Conservation (phyloP, 2,329 filamentous ascomycete species). For the Lithohypha guttulata region DNA sequence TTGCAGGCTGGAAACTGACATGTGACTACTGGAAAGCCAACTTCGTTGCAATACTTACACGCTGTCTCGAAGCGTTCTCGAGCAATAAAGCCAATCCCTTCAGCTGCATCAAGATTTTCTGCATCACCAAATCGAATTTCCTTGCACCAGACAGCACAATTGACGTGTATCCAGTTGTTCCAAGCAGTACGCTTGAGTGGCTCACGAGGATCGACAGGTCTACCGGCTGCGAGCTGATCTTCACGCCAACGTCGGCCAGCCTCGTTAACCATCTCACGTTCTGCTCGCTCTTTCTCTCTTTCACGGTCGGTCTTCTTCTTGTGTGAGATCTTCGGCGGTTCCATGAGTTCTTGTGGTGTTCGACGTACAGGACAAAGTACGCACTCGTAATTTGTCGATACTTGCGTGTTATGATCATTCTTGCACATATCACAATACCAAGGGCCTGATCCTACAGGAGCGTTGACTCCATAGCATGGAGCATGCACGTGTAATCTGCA, state of each 20-base stretch:
- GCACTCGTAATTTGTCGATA: slow-evolving; percentile 92
- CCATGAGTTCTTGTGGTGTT: slow-evolving; percentile 74
- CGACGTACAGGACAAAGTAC: slow-evolving; percentile 76
- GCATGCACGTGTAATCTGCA: slow-evolving; percentile 88
- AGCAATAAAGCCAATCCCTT: slow-evolving; percentile 78
- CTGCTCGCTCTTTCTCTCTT: slow-evolving; percentile 72
- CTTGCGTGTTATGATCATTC: slow-evolving; percentile 83
- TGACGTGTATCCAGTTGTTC: slow-evolving; percentile 97
- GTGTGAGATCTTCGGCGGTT: slow-evolving; percentile 63
- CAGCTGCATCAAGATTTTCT: slow-evolving; percentile 68
- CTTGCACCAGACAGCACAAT: slow-evolving; percentile 81
- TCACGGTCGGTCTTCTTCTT: slow-evolving; percentile 92
- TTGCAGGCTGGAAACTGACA: slow-evolving; percentile 53
- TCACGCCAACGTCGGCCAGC: slow-evolving; percentile 73
- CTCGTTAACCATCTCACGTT: slow-evolving; percentile 71
- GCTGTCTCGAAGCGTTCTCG: slow-evolving; percentile 60
- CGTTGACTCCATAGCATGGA: slow-evolving; percentile 71
- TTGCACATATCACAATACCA: slow-evolving; percentile 95
- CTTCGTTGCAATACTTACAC: slow-evolving; percentile 75
- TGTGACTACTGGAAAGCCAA: slow-evolving; percentile 59
- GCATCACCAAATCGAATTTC: slow-evolving; percentile 90
- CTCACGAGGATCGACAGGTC: slow-evolving; percentile 74
- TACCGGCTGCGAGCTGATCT: slow-evolving; percentile 71
- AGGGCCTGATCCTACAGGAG: slow-evolving; percentile 28
- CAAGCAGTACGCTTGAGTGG: slow-evolving; percentile 86